These are phyloP conservation scores for Cordyceps cateniannulata DNA, from an alignment of 2,329 filamentous ascomycete genomes.

Conservation along the genomic window DNA sequence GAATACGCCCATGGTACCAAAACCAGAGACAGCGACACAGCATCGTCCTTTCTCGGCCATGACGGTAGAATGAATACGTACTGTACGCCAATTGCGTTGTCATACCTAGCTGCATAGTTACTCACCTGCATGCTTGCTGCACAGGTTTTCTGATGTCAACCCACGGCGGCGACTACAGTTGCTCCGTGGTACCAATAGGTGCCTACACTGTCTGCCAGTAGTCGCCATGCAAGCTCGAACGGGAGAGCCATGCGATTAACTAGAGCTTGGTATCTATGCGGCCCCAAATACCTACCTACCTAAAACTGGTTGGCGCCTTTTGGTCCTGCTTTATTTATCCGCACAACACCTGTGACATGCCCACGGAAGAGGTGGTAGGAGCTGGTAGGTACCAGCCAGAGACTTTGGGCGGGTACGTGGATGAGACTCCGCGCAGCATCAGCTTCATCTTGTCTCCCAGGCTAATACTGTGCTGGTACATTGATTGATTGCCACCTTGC, in stretches of 20 bases:
- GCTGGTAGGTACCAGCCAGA: constrained; percentile 16
- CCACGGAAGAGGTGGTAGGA: too few relatives aligned
- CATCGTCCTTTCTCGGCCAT: background rate
- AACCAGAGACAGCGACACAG: background rate
- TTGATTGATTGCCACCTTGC: constrained; percentile 15
- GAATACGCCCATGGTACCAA: background rate
- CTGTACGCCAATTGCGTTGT: background rate
- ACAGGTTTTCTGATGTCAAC: background rate
- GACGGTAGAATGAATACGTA: background rate
- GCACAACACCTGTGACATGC: too few relatives aligned
- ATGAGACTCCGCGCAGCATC: constrained; percentile 15
- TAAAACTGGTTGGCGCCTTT: too few relatives aligned
- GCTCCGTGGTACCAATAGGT: too few relatives aligned
- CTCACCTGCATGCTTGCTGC: background rate
- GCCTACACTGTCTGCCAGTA: background rate
- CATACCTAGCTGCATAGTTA: background rate
- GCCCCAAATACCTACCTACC: too few relatives aligned
- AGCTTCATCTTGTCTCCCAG: constrained; percentile 17
- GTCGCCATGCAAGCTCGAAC: background rate
- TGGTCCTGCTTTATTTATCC: too few relatives aligned
- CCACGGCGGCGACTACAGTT: background rate
- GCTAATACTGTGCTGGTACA: constrained; percentile 33
- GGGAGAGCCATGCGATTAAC: too few relatives aligned
- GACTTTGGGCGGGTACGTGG: constrained; percentile 30
- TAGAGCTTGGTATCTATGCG: too few relatives aligned